These are phyloP conservation scores for Myxozyma vanderwaltii DNA, from an alignment of 805 yeast species.

Conservation along the genomic window DNA sequence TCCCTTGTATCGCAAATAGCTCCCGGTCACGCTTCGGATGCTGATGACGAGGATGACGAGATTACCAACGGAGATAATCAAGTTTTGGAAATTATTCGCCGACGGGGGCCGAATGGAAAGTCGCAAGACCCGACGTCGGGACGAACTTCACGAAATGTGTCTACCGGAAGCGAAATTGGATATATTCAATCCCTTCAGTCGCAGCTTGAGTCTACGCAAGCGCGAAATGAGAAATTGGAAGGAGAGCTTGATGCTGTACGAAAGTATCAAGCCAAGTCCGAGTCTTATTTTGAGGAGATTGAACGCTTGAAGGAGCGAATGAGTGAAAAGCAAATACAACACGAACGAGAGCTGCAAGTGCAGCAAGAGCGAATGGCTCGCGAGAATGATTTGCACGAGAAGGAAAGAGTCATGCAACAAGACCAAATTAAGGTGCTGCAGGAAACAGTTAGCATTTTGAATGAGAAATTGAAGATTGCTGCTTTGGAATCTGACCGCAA, in stretches of 20 bases:
- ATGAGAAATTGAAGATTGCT: conserved; percentile 19
- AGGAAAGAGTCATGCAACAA: conserved; percentile 18
- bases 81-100: neutral
- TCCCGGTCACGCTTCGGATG: conserved; percentile 6
- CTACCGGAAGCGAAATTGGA: neutral
- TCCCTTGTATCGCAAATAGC: neutral
- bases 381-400: conserved; percentile 10
- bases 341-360: conserved; percentile 18
- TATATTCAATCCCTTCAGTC: conserved; percentile 1
- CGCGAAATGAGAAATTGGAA: conserved; percentile 10
- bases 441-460: conserved; percentile 14
- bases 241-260: conserved; percentile 21
- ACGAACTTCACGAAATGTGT: conserved; percentile 5
- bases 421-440: conserved; percentile 23
- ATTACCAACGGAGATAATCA: neutral
- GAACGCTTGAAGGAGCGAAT: neutral
- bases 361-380: conserved; percentile 7
- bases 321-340: neutral
- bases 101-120: neutral
- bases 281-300: conserved; percentile 16
- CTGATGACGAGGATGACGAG: conserved; percentile 28
- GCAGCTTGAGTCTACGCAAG: conserved; percentile 3
- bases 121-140: neutral
- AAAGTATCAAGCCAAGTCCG: conserved; percentile 11
- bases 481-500: conserved; percentile 5